Evolutionary conservation across 192 early-diverging fungal species (phyloP).

Genomic region (Podila epigama): DNA sequence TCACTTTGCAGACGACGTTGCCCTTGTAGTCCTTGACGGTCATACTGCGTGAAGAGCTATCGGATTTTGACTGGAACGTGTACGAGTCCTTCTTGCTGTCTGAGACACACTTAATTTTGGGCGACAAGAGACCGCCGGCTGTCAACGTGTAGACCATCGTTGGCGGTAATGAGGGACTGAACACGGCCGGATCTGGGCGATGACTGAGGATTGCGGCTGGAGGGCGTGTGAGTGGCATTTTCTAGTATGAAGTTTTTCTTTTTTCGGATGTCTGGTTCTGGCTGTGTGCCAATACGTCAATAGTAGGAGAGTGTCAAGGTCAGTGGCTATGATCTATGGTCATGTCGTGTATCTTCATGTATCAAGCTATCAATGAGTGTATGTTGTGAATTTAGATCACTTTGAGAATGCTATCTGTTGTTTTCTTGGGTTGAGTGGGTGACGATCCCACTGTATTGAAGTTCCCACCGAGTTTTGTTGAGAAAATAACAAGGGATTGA

Average conservation of each 20-base stretch:
- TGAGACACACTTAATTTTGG: constrained; percentile 41
- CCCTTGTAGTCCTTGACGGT: constrained; percentile 31
- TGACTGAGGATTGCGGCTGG: constrained; percentile 15
- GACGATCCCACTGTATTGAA: too few species aligned
- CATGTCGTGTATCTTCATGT: too few species aligned
- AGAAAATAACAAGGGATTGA: too few species aligned
- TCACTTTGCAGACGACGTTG: constrained; percentile 41
- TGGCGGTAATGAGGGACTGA: constrained; percentile 21
- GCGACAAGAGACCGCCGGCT: constrained; percentile 26
- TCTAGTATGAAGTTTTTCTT: too few species aligned
- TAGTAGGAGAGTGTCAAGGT: background rate
- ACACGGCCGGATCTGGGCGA: constrained; percentile 13
- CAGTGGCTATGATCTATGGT: too few species aligned
- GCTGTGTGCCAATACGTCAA: background rate
- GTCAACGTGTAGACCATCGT: constrained; percentile 31
- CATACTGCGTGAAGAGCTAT: constrained; percentile 25
- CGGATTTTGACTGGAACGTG: constrained; percentile 43
- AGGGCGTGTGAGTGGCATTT: constrained; percentile 20
- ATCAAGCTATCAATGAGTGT: too few species aligned
- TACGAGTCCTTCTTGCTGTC: constrained; percentile 45
- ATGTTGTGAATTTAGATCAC: too few species aligned
- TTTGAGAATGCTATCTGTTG: too few species aligned
- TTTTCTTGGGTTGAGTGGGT: too few species aligned
- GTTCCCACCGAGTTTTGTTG: too few species aligned
- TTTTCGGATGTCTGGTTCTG: background rate